Evolutionary conservation across 73 alveolate genomes (phyloP).

Genomic region (Paramecium biaurelia): DNA sequence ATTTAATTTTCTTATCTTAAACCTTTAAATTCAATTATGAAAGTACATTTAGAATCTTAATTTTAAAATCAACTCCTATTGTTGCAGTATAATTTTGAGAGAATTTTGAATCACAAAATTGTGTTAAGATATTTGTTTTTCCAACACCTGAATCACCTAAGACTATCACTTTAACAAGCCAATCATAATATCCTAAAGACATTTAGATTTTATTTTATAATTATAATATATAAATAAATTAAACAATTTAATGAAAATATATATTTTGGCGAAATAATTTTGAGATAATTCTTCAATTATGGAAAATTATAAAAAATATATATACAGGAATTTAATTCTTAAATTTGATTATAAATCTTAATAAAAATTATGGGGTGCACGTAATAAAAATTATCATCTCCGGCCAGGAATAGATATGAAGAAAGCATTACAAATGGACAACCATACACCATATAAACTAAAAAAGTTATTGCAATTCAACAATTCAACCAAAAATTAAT

Average conservation of each 20-base stretch:
- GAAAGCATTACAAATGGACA: not conserved
- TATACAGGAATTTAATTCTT: not conserved
- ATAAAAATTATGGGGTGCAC: not conserved
- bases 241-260: not conserved
- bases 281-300: not conserved
- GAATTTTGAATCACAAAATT: constrained; percentile 81
- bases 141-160: constrained; percentile 91
- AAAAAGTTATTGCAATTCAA: not conserved
- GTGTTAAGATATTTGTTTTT: constrained; percentile 77
- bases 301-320: not conserved
- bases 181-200: not conserved
- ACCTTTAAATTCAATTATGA: not conserved
- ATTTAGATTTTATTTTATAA: not conserved
- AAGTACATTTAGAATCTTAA: constrained; percentile 61
- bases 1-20: not conserved
- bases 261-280: not conserved
- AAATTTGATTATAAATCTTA: not conserved
- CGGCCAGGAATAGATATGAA: not conserved
- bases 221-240: not conserved
- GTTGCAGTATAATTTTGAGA: constrained; percentile 79
- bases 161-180: not conserved
- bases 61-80: constrained; percentile 88
- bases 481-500: not conserved
- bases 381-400: not conserved
- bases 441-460: not conserved